Evolutionary conservation across 164 flowering plant species (phyloP).

Genomic region (Pachysandra terminalis): DNA sequence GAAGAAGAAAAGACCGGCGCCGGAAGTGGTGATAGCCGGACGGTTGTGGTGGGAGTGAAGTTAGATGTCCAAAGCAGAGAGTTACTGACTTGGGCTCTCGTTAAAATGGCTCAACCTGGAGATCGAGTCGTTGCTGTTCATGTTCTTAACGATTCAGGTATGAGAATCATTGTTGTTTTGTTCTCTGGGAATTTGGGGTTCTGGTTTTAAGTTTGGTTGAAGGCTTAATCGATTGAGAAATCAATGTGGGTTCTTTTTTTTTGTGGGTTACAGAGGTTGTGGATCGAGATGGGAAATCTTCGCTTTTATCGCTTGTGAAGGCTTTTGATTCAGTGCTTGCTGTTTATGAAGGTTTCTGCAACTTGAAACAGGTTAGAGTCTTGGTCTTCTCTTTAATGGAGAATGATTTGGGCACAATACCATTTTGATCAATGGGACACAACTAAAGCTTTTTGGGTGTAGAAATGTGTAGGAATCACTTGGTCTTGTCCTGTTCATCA

Average conservation of each 20-base stretch:
- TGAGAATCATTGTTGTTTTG: background rate
- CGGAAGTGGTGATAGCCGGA: conserved; percentile 30
- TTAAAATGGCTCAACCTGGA: conserved; percentile 83
- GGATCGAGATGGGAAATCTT: conserved; percentile 57
- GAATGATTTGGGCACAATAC: no score
- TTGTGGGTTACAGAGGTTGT: conserved; percentile 1
- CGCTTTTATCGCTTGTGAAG: conserved; percentile 70
- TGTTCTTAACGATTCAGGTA: conserved; percentile 60
- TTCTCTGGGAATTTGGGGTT: background rate
- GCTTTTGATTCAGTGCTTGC: conserved; percentile 85
- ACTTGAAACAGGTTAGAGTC: conserved; percentile 73
- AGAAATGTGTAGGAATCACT: no score
- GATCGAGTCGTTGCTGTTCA: conserved; percentile 82
- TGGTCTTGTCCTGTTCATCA: no score
- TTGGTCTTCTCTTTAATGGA: no score
- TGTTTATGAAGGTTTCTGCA: conserved; percentile 96
- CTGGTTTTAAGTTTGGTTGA: background rate
- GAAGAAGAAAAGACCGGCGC: conserved; percentile 12
- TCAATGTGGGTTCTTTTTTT: background rate
- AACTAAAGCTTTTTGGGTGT: no score
- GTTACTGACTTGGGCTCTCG: conserved; percentile 90
- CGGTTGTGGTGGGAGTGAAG: conserved; percentile 86
- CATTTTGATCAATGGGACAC: no score
- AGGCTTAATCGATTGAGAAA: background rate
- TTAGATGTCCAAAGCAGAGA: conserved; percentile 70